Evolutionary conservation across 2,329 filamentous ascomycete genomes (phyloP).

Genomic region (Stylonectria norvegica): DNA sequence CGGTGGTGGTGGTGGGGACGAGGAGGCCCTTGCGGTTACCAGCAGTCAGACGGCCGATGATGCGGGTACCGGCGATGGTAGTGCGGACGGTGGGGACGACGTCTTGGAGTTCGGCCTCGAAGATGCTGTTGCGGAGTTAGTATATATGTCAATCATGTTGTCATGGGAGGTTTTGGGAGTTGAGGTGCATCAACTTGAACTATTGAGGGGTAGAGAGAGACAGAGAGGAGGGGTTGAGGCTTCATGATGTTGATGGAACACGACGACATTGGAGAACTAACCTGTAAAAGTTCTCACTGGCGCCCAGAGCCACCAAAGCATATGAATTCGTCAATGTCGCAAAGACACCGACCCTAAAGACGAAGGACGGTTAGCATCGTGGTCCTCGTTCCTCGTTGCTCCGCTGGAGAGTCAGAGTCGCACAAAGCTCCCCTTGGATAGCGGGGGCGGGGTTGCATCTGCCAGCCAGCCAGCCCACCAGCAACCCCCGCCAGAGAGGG

Average conservation of each 20-base stretch:
- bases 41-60: constrained; percentile 91
- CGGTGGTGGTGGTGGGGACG: constrained; percentile 91
- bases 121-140: constrained; percentile 60
- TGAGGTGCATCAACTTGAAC: no score
- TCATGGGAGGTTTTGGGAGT: background rate
- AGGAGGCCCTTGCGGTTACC: constrained; percentile 96
- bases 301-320: constrained; percentile 88
- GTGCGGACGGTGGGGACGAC: constrained; percentile 95
- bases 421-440: no score
- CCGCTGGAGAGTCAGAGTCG: background rate
- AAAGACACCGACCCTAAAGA: constrained; percentile 96
- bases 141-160: constrained; percentile 1
- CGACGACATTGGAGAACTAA: constrained; percentile 32
- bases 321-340: constrained; percentile 96
- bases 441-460: constrained; percentile 21
- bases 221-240: background rate
- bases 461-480: no score
- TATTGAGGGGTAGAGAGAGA: background rate
- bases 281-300: constrained; percentile 98
- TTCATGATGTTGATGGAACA: background rate
- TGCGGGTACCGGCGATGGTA: constrained; percentile 93
- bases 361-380: no score
- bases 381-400: background rate
- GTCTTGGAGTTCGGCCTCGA: constrained; percentile 96
- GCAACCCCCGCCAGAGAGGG: no score